Evolutionary conservation across 345 rosid genomes (phyloP), one percentile per base, ranked within the genome.

Genomic region (Salix udensis): DNA sequence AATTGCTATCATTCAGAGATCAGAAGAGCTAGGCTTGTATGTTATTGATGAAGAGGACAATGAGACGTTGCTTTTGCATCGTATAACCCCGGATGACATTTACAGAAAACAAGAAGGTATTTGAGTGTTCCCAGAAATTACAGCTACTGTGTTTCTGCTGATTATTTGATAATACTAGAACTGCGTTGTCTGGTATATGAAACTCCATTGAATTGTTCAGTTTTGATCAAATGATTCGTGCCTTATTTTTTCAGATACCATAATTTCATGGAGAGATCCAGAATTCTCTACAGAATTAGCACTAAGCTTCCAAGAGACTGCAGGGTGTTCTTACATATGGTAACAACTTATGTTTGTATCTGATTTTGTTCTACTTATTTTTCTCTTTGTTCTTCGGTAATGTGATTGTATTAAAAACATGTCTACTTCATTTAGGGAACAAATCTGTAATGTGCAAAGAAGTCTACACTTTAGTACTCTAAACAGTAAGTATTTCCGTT

Each of bases 201-300:
- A 15, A 19, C 16, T 70, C n/a, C n/a, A 58, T 24, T 65, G 50
- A 80, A 48, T 65, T 39, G 3, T 50, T 66, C 53, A 36, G 53
- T 67, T 77, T 65, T 1, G 76, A 55, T 64, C 53, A 13, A 71
- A 52, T 48, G 30, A 77, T 69, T 2, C 26, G 2, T 71, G 42
- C 40, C 40, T 68, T 68, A 72, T 44, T 77, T 77, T 68, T 77
- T 67, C 88, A 96, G 99, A 94, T 83, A 94, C 95, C 52, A 96
- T 96, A 74, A 96, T 96, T 82, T 91, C 98, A 24, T 96, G 98
- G 99, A 91, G 95, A 89, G 98, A 96, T 79, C 94, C 97, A 14
- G 99, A 94, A 44, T 88, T 78, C 73, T 86, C 91, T 72, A 88
- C 97, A 18, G 99, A 96, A 83, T 81, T 96, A 85, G 99, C 99